A percentile compares a stretch with the other conserved stretches of the same genome.
These are phyloP conservation scores for Ailanthus altissimus DNA, from an alignment of 345 rosid species.

Conservation along the genomic window DNA sequence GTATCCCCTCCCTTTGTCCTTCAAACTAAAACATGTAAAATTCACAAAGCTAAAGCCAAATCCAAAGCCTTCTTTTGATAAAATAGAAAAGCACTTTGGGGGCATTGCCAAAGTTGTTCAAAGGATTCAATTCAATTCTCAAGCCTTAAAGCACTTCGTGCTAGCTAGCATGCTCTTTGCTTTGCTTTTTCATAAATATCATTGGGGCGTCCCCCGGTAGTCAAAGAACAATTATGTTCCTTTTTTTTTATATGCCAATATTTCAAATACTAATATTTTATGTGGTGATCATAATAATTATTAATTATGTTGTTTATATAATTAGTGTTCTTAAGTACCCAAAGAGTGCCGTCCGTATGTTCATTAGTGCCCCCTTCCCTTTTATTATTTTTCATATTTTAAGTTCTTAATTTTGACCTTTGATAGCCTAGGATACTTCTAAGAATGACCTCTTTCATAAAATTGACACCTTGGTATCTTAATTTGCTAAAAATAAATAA, in stretches of 20 bases:
- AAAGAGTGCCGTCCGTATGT: conserved; percentile 6
- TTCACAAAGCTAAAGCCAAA: conserved; percentile 1
- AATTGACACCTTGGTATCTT: too few species aligned
- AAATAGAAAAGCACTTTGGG: conserved; percentile 15
- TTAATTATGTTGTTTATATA: conserved; percentile 26
- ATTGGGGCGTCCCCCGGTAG: neutral
- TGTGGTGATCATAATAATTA: neutral
- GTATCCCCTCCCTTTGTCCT: conserved; percentile 21
- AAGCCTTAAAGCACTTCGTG: conserved; percentile 11
- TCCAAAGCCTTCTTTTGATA: conserved; percentile 19
- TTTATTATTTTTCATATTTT: neutral
- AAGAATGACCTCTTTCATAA: neutral
- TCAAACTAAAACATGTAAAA: conserved; percentile 12
- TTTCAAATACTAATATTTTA: neutral
- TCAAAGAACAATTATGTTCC: neutral
- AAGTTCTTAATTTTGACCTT: neutral
- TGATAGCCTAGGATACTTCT: neutral
- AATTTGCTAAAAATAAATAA: too few species aligned
- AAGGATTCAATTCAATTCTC: conserved; percentile 14
- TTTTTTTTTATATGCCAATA: conserved; percentile 15
- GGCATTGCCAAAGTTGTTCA: conserved; percentile 30
- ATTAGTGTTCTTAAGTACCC: conserved; percentile 6
- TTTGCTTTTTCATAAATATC: neutral
- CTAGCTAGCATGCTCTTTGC: neutral
- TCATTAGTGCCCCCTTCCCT: neutral